Evolutionary conservation across 2,329 filamentous ascomycete genomes (phyloP), one percentile per base, ranked within the genome.

Genomic region (Juglanconis juglandina): DNA sequence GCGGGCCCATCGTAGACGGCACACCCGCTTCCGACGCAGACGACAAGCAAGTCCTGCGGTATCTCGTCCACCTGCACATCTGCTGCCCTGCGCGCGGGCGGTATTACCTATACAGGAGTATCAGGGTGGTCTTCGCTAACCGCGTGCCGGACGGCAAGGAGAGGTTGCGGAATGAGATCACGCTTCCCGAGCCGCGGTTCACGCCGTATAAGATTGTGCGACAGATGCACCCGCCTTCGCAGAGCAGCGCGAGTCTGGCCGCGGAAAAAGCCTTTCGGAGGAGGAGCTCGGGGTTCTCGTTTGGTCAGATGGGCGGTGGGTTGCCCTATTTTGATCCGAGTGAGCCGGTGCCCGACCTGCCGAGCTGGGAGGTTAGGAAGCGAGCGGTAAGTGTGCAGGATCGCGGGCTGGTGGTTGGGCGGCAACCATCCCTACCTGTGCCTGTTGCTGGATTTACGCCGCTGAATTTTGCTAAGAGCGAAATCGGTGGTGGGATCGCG

Each of bases 121-220:
- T 98, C 61, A 87, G 95, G 13, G 91, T 98, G 41, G 94, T 99
- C 3, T 99, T 99, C 72, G 95, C 95, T 57, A 98, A 98, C 71
- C 87, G 95, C 33, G 94, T 97, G 0, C 94, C 95, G 0, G 95
- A 98, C 68, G 94, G 92, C 46, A 96, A 97, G 71, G 94, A 98
- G 74, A 94, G 89, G 70, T 81, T 99, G 44, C 84, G 88, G 37
- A 97, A 96, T 69, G 95, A 99, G 72, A 88, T 94, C 5, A 92
- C 95, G 42, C 82, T 90, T 62, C 94, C 94, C 0, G 92, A 97
- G 67, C 95, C 95, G 24, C 85, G 87, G 24, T 99, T 92, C 71
- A 91, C 87, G 58, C 81, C 87, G 1, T 98, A 96, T 77, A 96
- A 93, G 71, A 85, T 90, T 3, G 75, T 80, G 42, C 77, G 82